Conservation (phyloP, 2,329 filamentous ascomycete genomes). For the Chrysoporthe deuterocubensis region DNA sequence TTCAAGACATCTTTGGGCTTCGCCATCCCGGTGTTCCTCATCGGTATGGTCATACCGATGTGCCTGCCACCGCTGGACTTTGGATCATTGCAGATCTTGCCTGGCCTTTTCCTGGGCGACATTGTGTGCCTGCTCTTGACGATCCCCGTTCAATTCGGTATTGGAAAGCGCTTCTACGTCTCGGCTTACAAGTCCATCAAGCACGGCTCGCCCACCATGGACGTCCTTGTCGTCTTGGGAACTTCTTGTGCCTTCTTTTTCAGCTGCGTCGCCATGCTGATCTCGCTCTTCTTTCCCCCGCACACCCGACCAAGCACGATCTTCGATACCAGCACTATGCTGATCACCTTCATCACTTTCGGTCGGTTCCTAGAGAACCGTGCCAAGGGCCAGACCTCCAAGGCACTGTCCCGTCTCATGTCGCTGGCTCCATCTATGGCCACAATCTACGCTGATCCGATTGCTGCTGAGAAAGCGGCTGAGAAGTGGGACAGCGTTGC, state of each 20-base stretch:
- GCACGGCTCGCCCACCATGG: constrained; percentile 94
- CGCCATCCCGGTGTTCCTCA: constrained; percentile 86
- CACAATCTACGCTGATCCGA: constrained; percentile 92
- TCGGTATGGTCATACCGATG: constrained; percentile 96
- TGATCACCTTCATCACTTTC: constrained; percentile 92
- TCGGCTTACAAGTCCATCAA: constrained; percentile 93
- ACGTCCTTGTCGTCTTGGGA: constrained; percentile 90
- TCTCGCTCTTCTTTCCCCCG: constrained; percentile 75
- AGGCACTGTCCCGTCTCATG: constrained; percentile 91
- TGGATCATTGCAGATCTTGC: constrained; percentile 67
- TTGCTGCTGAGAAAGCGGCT: constrained; percentile 87
- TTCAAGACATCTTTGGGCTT: constrained; percentile 80
- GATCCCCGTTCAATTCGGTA: constrained; percentile 93
- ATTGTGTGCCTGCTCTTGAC: constrained; percentile 82
- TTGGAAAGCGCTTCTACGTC: constrained; percentile 90
- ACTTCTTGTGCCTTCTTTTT: constrained; percentile 97
- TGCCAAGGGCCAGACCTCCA: constrained; percentile 95
- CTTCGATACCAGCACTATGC: constrained; percentile 98
- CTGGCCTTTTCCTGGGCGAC: constrained; percentile 87
- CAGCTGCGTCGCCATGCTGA: constrained; percentile 82
- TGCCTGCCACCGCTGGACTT: constrained; percentile 75
- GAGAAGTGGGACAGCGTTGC: constrained; percentile 69
- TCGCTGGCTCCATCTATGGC: constrained; percentile 95
- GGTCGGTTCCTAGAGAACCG: constrained; percentile 91
- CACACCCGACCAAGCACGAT: constrained; percentile 84